These are phyloP conservation scores for Salix caprea DNA, from an alignment of 345 rosid species.

Conservation along the genomic window DNA sequence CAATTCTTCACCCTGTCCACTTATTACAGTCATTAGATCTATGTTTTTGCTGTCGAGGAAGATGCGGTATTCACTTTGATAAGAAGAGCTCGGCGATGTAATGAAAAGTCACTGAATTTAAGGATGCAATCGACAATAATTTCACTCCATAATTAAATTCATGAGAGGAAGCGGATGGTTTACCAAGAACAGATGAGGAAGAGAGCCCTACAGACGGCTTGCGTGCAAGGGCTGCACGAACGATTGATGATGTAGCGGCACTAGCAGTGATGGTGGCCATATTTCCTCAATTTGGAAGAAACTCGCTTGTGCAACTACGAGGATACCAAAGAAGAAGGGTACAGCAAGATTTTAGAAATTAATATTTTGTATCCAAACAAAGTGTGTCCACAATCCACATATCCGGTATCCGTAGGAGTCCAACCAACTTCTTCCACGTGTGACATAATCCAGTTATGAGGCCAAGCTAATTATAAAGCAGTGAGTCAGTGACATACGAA, in stretches of 20 bases:
- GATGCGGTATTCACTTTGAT: no score
- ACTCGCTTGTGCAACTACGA: background rate
- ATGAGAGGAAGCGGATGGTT: background rate
- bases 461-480: background rate
- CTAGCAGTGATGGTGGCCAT: slow-evolving; percentile 59
- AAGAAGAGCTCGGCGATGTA: background rate
- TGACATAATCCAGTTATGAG: slow-evolving; percentile 24
- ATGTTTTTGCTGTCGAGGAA: no score
- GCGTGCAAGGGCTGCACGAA: slow-evolving; percentile 39
- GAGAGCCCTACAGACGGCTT: slow-evolving; percentile 37
- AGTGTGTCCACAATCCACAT: no score
- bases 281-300: slow-evolving; percentile 18
- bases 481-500: background rate
- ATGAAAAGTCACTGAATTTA: background rate
- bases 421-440: slow-evolving; percentile 65
- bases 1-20: no score
- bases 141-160: background rate
- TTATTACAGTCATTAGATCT: no score
- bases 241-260: slow-evolving; percentile 48
- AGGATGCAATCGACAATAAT: background rate
- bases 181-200: slow-evolving; percentile 61
- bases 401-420: slow-evolving; percentile 53
- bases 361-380: background rate
- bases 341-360: background rate
- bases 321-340: background rate